Percentiles rank a stretch among this genome's conserved stretches.
phyloP scores from a whole-genome alignment of 495 filamentous ascomycete genomes.

The Penicillium egyptiacum region DNA sequence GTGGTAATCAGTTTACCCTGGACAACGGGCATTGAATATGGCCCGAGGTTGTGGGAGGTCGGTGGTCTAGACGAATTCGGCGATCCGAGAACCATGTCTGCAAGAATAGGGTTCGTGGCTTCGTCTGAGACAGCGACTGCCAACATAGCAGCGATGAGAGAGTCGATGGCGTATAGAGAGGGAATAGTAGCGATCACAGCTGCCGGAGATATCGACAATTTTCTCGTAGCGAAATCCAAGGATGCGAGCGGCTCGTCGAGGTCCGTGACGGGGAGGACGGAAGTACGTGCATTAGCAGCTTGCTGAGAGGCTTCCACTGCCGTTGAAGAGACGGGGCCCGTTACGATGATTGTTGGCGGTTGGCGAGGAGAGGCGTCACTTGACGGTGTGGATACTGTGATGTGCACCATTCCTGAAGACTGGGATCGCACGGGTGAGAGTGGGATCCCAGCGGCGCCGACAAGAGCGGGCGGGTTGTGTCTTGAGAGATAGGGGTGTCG shows the following conservation, averaged over 20 bases:
- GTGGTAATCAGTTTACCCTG: conserved; percentile 39
- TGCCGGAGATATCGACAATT: conserved; percentile 47
- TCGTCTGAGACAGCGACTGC: conserved; percentile 67
- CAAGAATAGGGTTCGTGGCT: conserved; percentile 38
- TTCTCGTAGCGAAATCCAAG: conserved; percentile 50
- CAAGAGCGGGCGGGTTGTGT: conserved; percentile 49
- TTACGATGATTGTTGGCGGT: conserved; percentile 45
- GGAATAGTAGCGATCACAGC: conserved; percentile 45
- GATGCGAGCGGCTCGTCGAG: conserved; percentile 47
- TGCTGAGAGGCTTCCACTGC: conserved; percentile 39
- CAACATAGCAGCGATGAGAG: conserved; percentile 64
- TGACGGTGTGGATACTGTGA: conserved; percentile 42
- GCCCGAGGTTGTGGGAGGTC: conserved; percentile 4
- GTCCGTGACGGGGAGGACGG: conserved; percentile 44
- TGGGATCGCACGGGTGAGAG: conserved; percentile 55
- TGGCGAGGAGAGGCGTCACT: conserved; percentile 25
- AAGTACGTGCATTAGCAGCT: conserved; percentile 44
- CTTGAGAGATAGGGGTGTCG: conserved; percentile 67
- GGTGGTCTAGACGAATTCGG: conserved; percentile 10
- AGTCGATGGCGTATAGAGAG: conserved; percentile 74
- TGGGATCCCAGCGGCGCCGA: conserved; percentile 58
- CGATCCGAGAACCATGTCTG: conserved; percentile 36
- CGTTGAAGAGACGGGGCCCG: conserved; percentile 38
- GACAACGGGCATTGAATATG: conserved; percentile 20
- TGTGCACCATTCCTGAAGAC: conserved; percentile 39